These are phyloP conservation scores for Pezicula carpinea DNA, from an alignment of 2,329 filamentous ascomycete species.

Conservation along the genomic window DNA sequence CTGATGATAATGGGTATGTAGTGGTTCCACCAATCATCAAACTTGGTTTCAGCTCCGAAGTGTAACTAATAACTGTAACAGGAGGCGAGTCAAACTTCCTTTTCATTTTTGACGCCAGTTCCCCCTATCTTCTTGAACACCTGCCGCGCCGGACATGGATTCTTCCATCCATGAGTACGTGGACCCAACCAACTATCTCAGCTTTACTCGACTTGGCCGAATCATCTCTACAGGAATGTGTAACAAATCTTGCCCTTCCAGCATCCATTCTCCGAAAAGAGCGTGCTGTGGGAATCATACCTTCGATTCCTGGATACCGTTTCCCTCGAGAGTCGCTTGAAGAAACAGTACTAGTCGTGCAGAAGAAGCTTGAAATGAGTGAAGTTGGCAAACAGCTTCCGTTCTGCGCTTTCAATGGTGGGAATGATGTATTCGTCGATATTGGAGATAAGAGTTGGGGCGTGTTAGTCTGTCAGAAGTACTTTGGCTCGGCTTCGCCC, in stretches of 20 bases:
- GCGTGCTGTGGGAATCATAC: constrained; percentile 75
- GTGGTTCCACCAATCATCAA: not conserved
- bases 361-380: constrained; percentile 85
- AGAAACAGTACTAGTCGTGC: constrained; percentile 90
- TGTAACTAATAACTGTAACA: constrained; percentile 10
- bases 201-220: constrained; percentile 87
- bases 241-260: constrained; percentile 72
- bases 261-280: constrained; percentile 83
- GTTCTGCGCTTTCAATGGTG: constrained; percentile 97
- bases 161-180: constrained; percentile 71
- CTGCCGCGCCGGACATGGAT: constrained; percentile 67
- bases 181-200: constrained; percentile 72
- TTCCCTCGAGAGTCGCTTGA: constrained; percentile 87
- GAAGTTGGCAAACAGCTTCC: constrained; percentile 65
- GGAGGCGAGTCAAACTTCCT: constrained; percentile 93
- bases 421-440: constrained; percentile 96
- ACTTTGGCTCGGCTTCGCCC: constrained; percentile 60
- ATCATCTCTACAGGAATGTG: constrained; percentile 74
- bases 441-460: constrained; percentile 98
- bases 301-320: constrained; percentile 55
- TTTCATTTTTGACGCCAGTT: constrained; percentile 67
- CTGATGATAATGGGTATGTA: constrained; percentile 72
- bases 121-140: constrained; percentile 62
- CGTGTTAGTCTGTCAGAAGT: constrained; percentile 85
- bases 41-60: not conserved